Base-by-base conservation (phyloP, 306 rosid genomes). In the Aeschynomene evenia region DNA sequence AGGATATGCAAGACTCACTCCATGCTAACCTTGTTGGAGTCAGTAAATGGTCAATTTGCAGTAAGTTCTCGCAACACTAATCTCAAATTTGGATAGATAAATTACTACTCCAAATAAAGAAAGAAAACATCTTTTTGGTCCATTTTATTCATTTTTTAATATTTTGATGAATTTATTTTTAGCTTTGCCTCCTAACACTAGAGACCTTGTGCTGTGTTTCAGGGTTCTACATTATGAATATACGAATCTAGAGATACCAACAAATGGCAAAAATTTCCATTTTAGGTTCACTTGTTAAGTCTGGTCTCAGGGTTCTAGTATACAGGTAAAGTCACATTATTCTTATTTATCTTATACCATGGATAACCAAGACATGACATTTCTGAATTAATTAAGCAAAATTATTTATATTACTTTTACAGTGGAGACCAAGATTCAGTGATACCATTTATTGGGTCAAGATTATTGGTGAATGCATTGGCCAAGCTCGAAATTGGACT, bases 21-120 rank as follows among this genome's bases (percentile, higher is more conserved):
- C 94, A 87, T 76, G 94, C 94, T 43, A 73, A 68, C 72, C 88
- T 90, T 21, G 81, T 90, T 1, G 85, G 89, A 37, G 75, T 84
- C 56, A 55, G 69, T 5, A 49, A 3, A 9, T 85, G 91, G 93
- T 68, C 75, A 11, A 59, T 67, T 53, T 90, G 94, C 80, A 90
- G 96, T 87, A 82, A 71, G 54, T 42, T n/a, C n/a, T n/a, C n/a
- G n/a, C n/a, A n/a, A n/a, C n/a, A n/a, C n/a, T n/a, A n/a, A n/a
- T n/a, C n/a, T n/a, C n/a, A n/a, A n/a, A n/a, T n/a, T n/a, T n/a
- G n/a, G n/a, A n/a, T n/a, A n/a, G n/a, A n/a, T n/a, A n/a, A n/a
- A n/a, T n/a, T n/a, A n/a, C n/a, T n/a, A n/a, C n/a, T n/a, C n/a
- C n/a, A n/a, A n/a, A n/a, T n/a, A n/a, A n/a, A n/a, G n/a, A n/a